Conservation (phyloP, 257 asterid species). For the Lithospermum erythrorhizon region DNA sequence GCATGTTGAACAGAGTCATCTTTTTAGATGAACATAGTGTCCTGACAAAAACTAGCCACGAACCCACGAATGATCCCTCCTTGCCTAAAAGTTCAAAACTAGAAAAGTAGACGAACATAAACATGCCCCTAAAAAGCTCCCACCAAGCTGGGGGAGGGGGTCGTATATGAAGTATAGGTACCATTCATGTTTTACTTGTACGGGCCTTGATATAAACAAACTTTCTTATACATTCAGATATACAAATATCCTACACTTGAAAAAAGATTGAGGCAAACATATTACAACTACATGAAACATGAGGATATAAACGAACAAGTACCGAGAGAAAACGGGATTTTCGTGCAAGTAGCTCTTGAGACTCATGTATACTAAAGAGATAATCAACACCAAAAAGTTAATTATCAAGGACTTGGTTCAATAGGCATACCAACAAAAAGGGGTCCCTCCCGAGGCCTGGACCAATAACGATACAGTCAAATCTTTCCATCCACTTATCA, state of each 20-base stretch:
- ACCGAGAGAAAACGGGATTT: neutral
- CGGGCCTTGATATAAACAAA: no score
- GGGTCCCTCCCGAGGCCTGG: constrained; percentile 99
- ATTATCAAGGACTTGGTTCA: constrained; percentile 1
- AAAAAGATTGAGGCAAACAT: neutral
- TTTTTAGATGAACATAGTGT: neutral
- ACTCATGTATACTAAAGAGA: neutral
- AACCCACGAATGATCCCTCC: no score
- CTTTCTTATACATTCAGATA: neutral
- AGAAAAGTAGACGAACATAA: no score
- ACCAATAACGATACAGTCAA: constrained; percentile 88
- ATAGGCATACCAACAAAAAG: constrained; percentile 63
- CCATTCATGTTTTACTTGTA: no score
- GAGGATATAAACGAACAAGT: neutral
- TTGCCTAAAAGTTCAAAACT: no score
- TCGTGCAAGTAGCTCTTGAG: neutral
- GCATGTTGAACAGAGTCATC: neutral
- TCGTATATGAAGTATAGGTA: no score
- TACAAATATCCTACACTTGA: neutral
- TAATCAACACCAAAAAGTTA: neutral
- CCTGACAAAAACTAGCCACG: neutral
- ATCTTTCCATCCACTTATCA: constrained; percentile 96
- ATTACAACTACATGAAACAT: neutral
- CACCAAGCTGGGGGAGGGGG: neutral
- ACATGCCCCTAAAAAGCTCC: no score